Evolutionary conservation across 768 basidiomycete species (phyloP), one percentile per base, ranked within the genome.

Genomic region (Thelephora aurantiotincta): DNA sequence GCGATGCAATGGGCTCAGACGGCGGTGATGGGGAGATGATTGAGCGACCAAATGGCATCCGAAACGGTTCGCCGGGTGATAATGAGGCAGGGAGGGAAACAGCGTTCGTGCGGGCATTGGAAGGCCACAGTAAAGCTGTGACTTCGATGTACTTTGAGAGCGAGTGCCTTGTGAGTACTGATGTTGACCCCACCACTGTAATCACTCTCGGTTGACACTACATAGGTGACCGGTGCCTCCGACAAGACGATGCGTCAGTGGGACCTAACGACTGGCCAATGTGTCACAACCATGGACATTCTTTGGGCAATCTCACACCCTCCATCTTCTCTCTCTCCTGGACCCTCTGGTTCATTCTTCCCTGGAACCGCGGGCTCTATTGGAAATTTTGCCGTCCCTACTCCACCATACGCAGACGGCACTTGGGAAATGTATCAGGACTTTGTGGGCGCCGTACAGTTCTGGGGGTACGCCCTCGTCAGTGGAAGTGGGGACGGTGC

Each of bases 201-300:
- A 14, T 37, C 11, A 12, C 26, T 43, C 12, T 26, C 6, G 11
- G 13, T 23, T 16, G 33, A 34, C 4, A 34, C 9, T n/a, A 45
- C 9, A 11, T 54, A 93, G 92, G 89, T 98, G 11, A 97, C 93
- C 6, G 96, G 96, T 33, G 94, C 96, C 5, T 91, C 89, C 3
- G 96, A 99, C 68, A 97, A 97, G 65, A 99, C 96, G 0, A 73
- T 99, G 47, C 87, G 96, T 2, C 94, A 98, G 61, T 99, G 96
- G 96, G 96, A 98, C 60, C 76, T 98, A 47, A 78, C 76, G 16
- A 98, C 96, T 0, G 96, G 94, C 6, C 96, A 98, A 70, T 99
- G 96, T 64, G 83, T 98, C 42, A 82, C 96, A 71, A 94, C 94
- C 19, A 99, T 99, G 96, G 96, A 99, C 63, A 96, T 99, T 53